Evolutionary conservation across 345 rosid genomes (phyloP).

Genomic region (Syzygium jambos): DNA sequence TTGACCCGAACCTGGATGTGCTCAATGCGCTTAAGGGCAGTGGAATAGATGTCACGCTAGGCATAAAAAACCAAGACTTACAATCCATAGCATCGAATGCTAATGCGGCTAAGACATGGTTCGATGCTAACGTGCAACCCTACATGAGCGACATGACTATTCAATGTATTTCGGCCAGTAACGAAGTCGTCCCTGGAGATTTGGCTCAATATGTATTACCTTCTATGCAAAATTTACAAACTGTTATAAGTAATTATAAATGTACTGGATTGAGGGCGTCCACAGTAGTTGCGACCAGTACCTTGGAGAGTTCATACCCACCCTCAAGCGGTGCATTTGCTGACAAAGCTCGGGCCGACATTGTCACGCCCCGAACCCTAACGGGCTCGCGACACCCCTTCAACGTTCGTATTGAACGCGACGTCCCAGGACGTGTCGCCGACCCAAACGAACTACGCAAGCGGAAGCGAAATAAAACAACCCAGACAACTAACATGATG

Average conservation of each 20-base stretch:
- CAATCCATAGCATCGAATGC: background rate
- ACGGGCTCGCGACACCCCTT: no score
- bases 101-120: background rate
- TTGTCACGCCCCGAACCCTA: no score
- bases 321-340: background rate
- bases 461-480: no score
- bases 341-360: background rate
- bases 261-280: background rate
- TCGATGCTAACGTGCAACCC: background rate
- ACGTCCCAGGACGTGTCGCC: no score
- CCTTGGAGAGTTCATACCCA: background rate
- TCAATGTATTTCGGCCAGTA: background rate
- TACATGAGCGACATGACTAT: background rate
- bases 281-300: background rate
- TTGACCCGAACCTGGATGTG: fast-evolving
- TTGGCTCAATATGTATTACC: background rate
- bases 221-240: background rate
- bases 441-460: no score
- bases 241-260: no score
- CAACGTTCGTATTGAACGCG: no score
- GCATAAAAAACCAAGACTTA: slow-evolving; percentile 1
- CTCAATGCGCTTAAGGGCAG: background rate
- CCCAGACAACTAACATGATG: no score
- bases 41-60: background rate
- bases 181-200: background rate